Evolutionary conservation across 2,329 filamentous ascomycete species (phyloP).

Genomic region (Ophiostoma sp.): DNA sequence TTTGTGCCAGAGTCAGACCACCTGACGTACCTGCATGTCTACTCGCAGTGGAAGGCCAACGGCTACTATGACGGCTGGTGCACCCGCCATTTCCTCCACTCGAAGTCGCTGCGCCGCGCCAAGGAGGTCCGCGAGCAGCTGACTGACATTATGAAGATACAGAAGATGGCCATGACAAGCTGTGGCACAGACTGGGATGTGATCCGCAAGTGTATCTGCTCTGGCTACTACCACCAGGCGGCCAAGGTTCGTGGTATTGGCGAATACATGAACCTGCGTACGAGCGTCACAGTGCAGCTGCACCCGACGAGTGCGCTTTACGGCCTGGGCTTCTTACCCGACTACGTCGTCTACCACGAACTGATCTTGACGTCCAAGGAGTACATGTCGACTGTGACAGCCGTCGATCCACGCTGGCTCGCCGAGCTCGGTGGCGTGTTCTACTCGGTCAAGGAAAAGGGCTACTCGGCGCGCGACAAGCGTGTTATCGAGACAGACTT

Average conservation of each 20-base stretch:
- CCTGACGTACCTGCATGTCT: constrained; percentile 90
- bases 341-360: constrained; percentile 97
- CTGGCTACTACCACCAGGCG: constrained; percentile 96
- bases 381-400: constrained; percentile 95
- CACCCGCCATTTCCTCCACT: constrained; percentile 84
- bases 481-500: constrained; percentile 86
- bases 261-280: constrained; percentile 94
- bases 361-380: constrained; percentile 94
- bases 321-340: constrained; percentile 85
- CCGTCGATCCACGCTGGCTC: constrained; percentile 94
- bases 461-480: constrained; percentile 81
- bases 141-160: constrained; percentile 86
- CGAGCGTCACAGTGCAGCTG: constrained; percentile 86
- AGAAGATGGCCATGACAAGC: constrained; percentile 80
- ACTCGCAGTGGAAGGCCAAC: constrained; percentile 90
- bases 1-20: constrained; percentile 98
- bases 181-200: constrained; percentile 97
- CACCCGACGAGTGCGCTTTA: constrained; percentile 93
- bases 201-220: constrained; percentile 93
- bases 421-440: constrained; percentile 95
- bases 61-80: constrained; percentile 90
- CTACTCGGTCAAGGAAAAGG: constrained; percentile 96
- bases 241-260: constrained; percentile 93
- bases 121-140: constrained; percentile 94
- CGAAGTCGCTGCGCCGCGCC: constrained; percentile 85